These are phyloP conservation scores for Diphasiastrum complanatum DNA, from an alignment of 83 land plant genomes.

Conservation along the genomic window DNA sequence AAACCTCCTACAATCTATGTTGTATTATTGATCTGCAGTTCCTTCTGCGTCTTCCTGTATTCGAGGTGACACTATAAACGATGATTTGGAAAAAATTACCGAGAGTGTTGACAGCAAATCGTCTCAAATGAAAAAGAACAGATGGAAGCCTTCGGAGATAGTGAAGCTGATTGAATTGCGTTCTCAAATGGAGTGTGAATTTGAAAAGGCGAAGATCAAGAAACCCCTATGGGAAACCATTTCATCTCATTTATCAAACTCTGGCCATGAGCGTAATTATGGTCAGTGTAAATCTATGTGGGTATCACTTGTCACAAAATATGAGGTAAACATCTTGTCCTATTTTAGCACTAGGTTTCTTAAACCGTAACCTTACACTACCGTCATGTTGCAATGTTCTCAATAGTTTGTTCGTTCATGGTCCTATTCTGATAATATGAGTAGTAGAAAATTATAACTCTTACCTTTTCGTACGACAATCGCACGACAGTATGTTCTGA, in stretches of 20 bases:
- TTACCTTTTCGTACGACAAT: too few relatives aligned
- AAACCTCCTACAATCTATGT: too few relatives aligned
- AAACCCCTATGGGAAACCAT: conserved; percentile 83
- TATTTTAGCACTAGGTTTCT: too few relatives aligned
- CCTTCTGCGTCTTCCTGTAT: conserved; percentile 8
- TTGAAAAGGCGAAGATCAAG: conserved; percentile 45
- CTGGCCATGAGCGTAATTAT: conserved; percentile 54
- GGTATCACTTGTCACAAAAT: conserved; percentile 69
- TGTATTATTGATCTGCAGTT: too few relatives aligned
- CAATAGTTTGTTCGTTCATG: too few relatives aligned
- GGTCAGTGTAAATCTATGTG: conserved; percentile 87
- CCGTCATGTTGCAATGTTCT: too few relatives aligned
- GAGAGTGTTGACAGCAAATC: conserved; percentile 25
- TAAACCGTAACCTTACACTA: too few relatives aligned
- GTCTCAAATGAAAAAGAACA: conserved; percentile 57
- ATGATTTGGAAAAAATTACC: neutral
- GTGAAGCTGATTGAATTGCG: conserved; percentile 57
- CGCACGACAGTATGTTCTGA: too few relatives aligned
- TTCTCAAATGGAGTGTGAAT: conserved; percentile 44
- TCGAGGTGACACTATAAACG: neutral
- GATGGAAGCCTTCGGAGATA: conserved; percentile 44
- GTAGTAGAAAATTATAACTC: too few relatives aligned
- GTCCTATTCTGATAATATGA: too few relatives aligned
- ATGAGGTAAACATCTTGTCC: conserved; percentile 63
- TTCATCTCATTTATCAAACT: conserved; percentile 33